Evolutionary conservation across 2,329 filamentous ascomycete species (phyloP), one percentile per base, ranked within the genome.

Genomic region (Clarireedia monteithiana): DNA sequence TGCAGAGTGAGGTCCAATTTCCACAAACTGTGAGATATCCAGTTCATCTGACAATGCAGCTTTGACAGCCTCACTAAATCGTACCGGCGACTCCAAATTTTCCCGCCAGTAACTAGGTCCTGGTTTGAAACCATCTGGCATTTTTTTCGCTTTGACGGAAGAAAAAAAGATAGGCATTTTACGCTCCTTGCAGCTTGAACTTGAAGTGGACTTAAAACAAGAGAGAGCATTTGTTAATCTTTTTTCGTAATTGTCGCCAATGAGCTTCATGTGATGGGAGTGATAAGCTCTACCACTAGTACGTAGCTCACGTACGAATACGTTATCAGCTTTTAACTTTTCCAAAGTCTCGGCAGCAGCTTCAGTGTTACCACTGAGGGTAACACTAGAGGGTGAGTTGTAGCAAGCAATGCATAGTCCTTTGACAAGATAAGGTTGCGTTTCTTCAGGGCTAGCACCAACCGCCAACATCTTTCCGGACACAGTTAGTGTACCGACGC

Each of bases 321-420:
- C 9, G 63, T 58, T 9, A 62, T 63, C 2, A 65, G 38, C 15
- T n/a, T 59, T 15, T 3, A 62, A 23, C 1, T 14, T 34, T 0
- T 23, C 24, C 14, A 40, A n/a, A 0, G 57, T 20, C 5, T 38
- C 6, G 5, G 38, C 39, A 10, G 61, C 46, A n/a, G 34, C 47
- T 20, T 50, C 38, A 23, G 17, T n/a, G 12, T 53, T 39, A 1
- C 66, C 66, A 26, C 58, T 59, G 2, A 67, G 7, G 0, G 65
- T 67, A 5, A 64, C 58, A 40, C 59, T 65, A 1, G 51, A 38
- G 1, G 62, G 62, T 12, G 55, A 59, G 47, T 66, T 69, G 4
- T 60, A 58, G 34, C 65, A 68, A 4, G 70, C 71, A 12, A 61
- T 45, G 7, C 24, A 23, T 2, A 58, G 23, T 9, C 52, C 30